Evolutionary conservation across 2,329 filamentous ascomycete species (phyloP).

Genomic region (Dichotomopilus funicola): DNA sequence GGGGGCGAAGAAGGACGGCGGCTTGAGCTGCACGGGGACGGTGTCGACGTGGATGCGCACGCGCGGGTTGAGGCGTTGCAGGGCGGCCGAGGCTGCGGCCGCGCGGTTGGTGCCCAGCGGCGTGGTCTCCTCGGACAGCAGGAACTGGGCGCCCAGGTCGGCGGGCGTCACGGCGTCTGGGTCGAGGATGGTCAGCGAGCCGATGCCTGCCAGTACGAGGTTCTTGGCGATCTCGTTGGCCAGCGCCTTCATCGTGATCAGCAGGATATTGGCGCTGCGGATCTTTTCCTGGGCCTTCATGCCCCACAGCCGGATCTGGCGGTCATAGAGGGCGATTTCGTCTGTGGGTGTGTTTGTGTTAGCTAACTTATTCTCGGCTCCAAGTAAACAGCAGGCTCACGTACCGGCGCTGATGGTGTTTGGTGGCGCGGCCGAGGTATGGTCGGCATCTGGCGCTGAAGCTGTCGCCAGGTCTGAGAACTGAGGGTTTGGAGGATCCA

Average conservation of each 20-base stretch:
- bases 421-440: constrained; percentile 13
- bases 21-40: constrained; percentile 59
- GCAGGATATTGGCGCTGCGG: constrained; percentile 78
- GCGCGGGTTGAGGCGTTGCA: constrained; percentile 83
- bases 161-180: constrained; percentile 66
- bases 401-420: constrained; percentile 29
- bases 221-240: constrained; percentile 97
- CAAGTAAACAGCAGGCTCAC: constrained; percentile 3
- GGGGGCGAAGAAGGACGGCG: constrained; percentile 64
- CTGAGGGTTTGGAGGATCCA: constrained; percentile 2
- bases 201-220: constrained; percentile 86
- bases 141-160: constrained; percentile 78
- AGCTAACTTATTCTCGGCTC: neutral
- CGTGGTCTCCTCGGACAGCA: constrained; percentile 59
- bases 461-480: neutral
- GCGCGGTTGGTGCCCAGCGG: constrained; percentile 79
- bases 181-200: constrained; percentile 83
- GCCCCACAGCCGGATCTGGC: constrained; percentile 95
- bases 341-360: constrained; percentile 44
- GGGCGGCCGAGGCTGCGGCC: constrained; percentile 66
- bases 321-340: constrained; percentile 94
- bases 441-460: constrained; percentile 3
- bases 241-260: constrained; percentile 81
- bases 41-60: constrained; percentile 70
- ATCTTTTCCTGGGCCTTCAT: constrained; percentile 92